These are phyloP conservation scores for Aspergillus diversus DNA, from an alignment of 495 filamentous ascomycete species.

Conservation along the genomic window DNA sequence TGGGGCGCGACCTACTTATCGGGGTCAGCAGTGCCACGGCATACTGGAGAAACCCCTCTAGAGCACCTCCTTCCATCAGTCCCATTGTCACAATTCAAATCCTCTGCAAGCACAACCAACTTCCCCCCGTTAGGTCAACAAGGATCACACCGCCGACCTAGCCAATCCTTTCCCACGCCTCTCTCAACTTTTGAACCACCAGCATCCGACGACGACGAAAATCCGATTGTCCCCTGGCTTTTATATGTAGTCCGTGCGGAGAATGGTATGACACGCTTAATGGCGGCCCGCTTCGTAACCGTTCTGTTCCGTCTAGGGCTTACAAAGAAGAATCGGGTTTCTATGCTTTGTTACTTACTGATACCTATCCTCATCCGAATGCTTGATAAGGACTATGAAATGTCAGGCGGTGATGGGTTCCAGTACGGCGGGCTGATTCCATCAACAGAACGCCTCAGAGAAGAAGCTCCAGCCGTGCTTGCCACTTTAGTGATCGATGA, in stretches of 20 bases:
- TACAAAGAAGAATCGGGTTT: conserved; percentile 63
- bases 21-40: conserved; percentile 48
- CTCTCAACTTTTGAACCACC: conserved; percentile 40
- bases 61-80: conserved; percentile 64
- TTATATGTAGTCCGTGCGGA: conserved; percentile 68
- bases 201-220: conserved; percentile 69
- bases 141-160: conserved; percentile 45
- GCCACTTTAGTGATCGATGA: conserved; percentile 79
- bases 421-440: conserved; percentile 46
- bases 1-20: conserved; percentile 52
- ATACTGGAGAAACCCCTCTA: conserved; percentile 52
- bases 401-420: conserved; percentile 42
- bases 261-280: conserved; percentile 66
- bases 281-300: conserved; percentile 78
- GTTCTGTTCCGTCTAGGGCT: conserved; percentile 73
- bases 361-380: conserved; percentile 74
- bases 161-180: conserved; percentile 44
- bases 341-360: conserved; percentile 65
- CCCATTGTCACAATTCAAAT: conserved; percentile 36
- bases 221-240: conserved; percentile 80
- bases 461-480: conserved; percentile 73
- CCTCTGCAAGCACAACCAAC: conserved; percentile 39
- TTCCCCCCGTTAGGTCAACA: conserved; percentile 63
- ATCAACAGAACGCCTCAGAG: conserved; percentile 53
- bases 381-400: conserved; percentile 60